Evolutionary conservation across 2,329 filamentous ascomycete species (phyloP).

Genomic region (Byssothecium circinans): DNA sequence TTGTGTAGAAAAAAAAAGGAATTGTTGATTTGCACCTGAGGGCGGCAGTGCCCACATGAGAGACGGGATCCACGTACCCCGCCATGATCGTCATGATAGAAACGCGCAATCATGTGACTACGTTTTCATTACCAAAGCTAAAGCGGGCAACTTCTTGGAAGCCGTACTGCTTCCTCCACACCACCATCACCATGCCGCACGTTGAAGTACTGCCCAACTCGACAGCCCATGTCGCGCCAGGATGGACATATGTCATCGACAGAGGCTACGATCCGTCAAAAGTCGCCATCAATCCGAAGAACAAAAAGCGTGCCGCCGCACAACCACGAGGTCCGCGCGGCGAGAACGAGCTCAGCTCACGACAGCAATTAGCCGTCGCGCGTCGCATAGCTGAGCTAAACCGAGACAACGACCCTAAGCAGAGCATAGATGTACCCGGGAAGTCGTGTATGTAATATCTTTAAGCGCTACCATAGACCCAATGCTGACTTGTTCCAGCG

Average conservation of each 20-base stretch:
- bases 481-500: constrained; percentile 10
- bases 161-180: not conserved
- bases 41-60: too few relatives aligned
- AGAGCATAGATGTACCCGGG: constrained; percentile 47
- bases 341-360: constrained; percentile 68
- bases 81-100: not conserved
- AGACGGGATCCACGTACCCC: too few relatives aligned
- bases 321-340: constrained; percentile 37
- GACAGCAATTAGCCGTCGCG: constrained; percentile 78
- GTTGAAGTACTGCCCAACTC: constrained; percentile 79
- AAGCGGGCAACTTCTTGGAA: not conserved
- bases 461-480: not conserved
- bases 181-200: constrained; percentile 58
- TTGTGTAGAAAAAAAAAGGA: too few relatives aligned
- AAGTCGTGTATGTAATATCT: constrained; percentile 21
- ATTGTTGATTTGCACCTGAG: too few relatives aligned
- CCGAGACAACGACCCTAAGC: constrained; percentile 64
- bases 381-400: constrained; percentile 83
- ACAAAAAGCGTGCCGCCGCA: constrained; percentile 67
- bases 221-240: constrained; percentile 71
- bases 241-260: constrained; percentile 91
- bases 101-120: constrained; percentile 12
- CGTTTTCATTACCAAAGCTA: not conserved
- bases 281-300: constrained; percentile 54
- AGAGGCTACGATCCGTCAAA: constrained; percentile 62